Conservation (phyloP, 495 filamentous ascomycete species). For the Rostrohypoxylon terebratum region DNA sequence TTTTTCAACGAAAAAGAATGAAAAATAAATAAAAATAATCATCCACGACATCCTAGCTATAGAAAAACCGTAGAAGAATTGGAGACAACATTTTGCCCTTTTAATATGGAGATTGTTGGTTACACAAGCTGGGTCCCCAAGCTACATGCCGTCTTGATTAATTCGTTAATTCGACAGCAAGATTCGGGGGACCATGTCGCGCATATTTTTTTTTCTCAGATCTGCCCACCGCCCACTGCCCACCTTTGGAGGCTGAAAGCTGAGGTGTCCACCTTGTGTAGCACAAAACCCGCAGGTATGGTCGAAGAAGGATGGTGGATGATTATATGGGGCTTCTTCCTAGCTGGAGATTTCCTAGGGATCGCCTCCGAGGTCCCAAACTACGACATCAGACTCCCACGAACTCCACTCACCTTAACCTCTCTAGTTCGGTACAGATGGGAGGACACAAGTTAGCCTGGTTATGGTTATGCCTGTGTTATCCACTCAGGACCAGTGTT, state of each 20-base stretch:
- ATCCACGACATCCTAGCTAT: conserved; percentile 34
- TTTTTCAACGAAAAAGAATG: conserved; percentile 7
- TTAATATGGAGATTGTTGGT: conserved; percentile 47
- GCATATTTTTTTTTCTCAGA: conserved; percentile 38
- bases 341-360: conserved; percentile 37
- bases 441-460: conserved; percentile 15
- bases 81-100: conserved; percentile 39
- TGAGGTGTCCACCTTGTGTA: conserved; percentile 48
- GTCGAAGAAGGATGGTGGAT: conserved; percentile 44
- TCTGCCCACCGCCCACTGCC: conserved; percentile 46
- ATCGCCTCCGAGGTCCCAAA: conserved; percentile 42
- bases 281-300: conserved; percentile 49
- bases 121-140: conserved; percentile 49
- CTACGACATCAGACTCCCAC: conserved; percentile 45
- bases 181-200: conserved; percentile 47
- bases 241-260: conserved; percentile 49
- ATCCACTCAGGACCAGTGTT: conserved; percentile 41
- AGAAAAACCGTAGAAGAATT: conserved; percentile 48
- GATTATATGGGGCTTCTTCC: conserved; percentile 27
- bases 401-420: conserved; percentile 37
- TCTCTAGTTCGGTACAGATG: conserved; percentile 32
- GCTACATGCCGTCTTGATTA: conserved; percentile 47
- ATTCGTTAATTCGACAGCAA: conserved; percentile 44
- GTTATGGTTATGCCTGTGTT: conserved; percentile 19
- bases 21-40: conserved; percentile 9